A percentile compares a stretch with the other conserved stretches of the same genome.
phyloP scores from a whole-genome alignment of 208 protist species.

The Spongospora subterranea region DNA sequence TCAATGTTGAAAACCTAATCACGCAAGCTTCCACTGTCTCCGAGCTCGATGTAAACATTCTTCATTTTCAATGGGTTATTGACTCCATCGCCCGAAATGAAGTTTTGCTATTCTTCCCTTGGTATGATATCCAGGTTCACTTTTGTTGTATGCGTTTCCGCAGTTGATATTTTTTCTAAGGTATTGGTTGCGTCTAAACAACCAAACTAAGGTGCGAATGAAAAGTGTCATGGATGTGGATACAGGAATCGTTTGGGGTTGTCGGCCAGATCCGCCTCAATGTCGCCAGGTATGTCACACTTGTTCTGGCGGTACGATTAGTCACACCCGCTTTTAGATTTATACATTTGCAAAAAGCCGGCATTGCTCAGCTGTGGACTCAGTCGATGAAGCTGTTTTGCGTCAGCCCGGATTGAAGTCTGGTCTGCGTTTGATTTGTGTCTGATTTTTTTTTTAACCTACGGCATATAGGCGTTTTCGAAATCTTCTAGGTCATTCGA shows the following conservation, averaged over 20 bases:
- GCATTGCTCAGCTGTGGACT: not conserved
- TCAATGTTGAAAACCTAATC: conserved; percentile 14
- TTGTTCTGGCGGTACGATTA: not conserved
- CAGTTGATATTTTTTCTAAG: not conserved
- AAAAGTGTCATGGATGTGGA: not conserved
- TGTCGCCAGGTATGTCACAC: not conserved
- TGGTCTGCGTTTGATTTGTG: not conserved
- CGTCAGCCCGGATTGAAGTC: not conserved
- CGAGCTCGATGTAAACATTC: conserved; percentile 16
- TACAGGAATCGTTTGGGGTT: conserved; percentile 11
- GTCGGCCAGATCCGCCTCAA: not conserved
- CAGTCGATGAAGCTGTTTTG: not conserved
- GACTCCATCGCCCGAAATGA: not conserved
- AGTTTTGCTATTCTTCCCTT: not conserved
- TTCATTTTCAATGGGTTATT: conserved; percentile 20
- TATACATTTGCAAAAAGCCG: not conserved
- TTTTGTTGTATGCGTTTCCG: not conserved
- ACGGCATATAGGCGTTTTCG: conserved; percentile 17
- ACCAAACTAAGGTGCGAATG: not conserved
- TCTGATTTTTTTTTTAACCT: not conserved
- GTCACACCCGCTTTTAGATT: not conserved
- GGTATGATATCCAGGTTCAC: not conserved
- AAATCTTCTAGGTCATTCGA: not conserved
- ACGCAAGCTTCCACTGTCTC: not conserved
- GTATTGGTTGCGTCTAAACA: conserved; percentile 8